phyloP scores from a whole-genome alignment of 768 basidiomycete species.

The Sutorius australiensis region DNA sequence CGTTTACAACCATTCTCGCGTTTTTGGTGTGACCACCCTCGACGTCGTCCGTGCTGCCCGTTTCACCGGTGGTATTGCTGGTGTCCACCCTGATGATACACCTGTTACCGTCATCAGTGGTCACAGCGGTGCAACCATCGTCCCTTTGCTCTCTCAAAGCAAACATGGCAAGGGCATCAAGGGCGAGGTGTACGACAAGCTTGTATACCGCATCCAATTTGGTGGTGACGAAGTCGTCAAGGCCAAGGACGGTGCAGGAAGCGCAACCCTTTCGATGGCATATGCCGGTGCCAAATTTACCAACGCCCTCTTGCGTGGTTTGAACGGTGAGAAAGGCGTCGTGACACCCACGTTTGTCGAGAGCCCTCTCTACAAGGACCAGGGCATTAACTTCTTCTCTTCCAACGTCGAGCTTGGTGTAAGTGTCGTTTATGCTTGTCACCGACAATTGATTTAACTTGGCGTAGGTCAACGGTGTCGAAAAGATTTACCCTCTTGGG shows the following conservation, averaged over 20 bases:
- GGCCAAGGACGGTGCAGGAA: conserved; percentile 88
- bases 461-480: conserved; percentile 74
- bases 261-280: conserved; percentile 75
- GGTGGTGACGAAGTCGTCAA: conserved; percentile 99
- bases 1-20: conserved; percentile 80
- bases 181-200: conserved; percentile 69
- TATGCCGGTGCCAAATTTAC: conserved; percentile 75
- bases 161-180: conserved; percentile 63
- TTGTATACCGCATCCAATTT: conserved; percentile 93
- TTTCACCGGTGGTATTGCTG: conserved; percentile 74
- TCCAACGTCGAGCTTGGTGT: conserved; percentile 93
- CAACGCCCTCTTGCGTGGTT: conserved; percentile 53
- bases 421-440: conserved; percentile 26
- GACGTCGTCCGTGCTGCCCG: conserved; percentile 95
- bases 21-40: conserved; percentile 98
- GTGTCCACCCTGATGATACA: conserved; percentile 61
- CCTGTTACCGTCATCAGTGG: conserved; percentile 88
- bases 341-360: conserved; percentile 84
- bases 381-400: conserved; percentile 95
- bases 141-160: conserved; percentile 89
- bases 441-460: conserved; percentile 5
- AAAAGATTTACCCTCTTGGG: conserved; percentile 88
- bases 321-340: conserved; percentile 65
- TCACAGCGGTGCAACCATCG: conserved; percentile 96
- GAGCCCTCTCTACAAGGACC: conserved; percentile 76